Evolutionary conservation across 1,284 basidiomycete species (phyloP).

Genomic region (Phenoliferia sp.): DNA sequence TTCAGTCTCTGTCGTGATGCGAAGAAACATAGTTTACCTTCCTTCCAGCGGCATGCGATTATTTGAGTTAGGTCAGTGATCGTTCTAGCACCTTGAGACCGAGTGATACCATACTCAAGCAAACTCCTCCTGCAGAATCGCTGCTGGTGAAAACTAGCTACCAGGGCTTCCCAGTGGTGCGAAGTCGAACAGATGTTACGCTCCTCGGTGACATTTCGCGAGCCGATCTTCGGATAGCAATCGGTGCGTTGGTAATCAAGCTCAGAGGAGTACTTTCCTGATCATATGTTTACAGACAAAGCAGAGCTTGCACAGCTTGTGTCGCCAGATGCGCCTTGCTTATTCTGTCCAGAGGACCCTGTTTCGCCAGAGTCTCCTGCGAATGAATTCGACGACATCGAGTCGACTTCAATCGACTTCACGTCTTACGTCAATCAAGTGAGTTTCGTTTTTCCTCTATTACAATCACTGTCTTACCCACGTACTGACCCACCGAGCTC

Average conservation of each 20-base stretch:
- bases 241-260: conserved; percentile 53
- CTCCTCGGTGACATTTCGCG: conserved; percentile 86
- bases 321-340: conserved; percentile 64
- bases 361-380: conserved; percentile 10
- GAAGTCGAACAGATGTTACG: conserved; percentile 49
- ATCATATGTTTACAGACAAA: conserved; percentile 53
- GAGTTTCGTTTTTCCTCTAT: conserved; percentile 25
- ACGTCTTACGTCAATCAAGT: conserved; percentile 92
- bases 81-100: too few relatives aligned
- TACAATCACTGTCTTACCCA: background rate
- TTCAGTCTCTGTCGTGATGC: conserved; percentile 83
- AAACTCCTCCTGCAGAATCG: conserved; percentile 50
- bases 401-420: conserved; percentile 56
- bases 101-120: background rate
- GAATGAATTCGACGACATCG: conserved; percentile 34
- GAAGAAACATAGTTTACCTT: conserved; percentile 67
- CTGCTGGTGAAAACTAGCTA: conserved; percentile 65
- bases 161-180: conserved; percentile 88
- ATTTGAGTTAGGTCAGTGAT: conserved; percentile 60
- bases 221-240: conserved; percentile 74
- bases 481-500: conserved; percentile 16
- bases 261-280: background rate
- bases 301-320: conserved; percentile 60
- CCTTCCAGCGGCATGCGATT: conserved; percentile 70
- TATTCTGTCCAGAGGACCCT: conserved; percentile 47